Evolutionary conservation across 2,329 filamentous ascomycete species (phyloP), one percentile per base, ranked within the genome.

Genomic region (Xylariaceae sp.): DNA sequence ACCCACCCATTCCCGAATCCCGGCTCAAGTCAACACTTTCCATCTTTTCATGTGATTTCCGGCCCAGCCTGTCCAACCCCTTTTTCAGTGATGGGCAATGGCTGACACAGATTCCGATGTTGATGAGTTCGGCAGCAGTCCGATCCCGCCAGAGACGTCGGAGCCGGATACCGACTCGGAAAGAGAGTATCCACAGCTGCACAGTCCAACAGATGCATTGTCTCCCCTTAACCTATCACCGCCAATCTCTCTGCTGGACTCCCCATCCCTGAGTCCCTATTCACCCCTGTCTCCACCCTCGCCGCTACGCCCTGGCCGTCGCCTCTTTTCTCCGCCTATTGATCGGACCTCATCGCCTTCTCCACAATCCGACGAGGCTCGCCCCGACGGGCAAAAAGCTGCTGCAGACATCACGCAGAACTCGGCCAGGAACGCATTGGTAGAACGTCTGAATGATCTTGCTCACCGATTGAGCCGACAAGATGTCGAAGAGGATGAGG

Each of bases 361-460:
- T 40, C 45, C 50, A n/a, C 44, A 49, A 14, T 24, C 43, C 8
- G 56, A 58, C 15, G 49, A 52, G 16, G n/a, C n/a, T n/a, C n/a
- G n/a, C n/a, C n/a, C n/a, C n/a, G 40, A 40, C 21, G 11, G 21
- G 17, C 9, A 35, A 18, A 12, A 15, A 9, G 44, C 52, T 19
- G 34, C 49, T 13, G 56, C 57, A 24, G 48, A 54, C 19, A 39
- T 59, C 31, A 50, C 57, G 13, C 57, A 59, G 31, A 63, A 63
- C 43, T 61, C 60, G 53, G 64, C 62, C n/a, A n/a, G n/a, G 40
- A 65, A 73, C 44, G 64, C 68, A 16, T 64, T 77, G 37, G 65
- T 73, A n/a, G 57, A 63, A 35, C 60, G 62, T 30, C 52, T 70
- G 6, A 55, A 54, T 36, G 50, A 54, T 15, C 46, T 57, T 24